A percentile compares a stretch with the other conserved stretches of the same genome.
These are phyloP conservation scores for Fusarium continuum DNA, from an alignment of 2,329 filamentous ascomycete species.

Conservation along the genomic window DNA sequence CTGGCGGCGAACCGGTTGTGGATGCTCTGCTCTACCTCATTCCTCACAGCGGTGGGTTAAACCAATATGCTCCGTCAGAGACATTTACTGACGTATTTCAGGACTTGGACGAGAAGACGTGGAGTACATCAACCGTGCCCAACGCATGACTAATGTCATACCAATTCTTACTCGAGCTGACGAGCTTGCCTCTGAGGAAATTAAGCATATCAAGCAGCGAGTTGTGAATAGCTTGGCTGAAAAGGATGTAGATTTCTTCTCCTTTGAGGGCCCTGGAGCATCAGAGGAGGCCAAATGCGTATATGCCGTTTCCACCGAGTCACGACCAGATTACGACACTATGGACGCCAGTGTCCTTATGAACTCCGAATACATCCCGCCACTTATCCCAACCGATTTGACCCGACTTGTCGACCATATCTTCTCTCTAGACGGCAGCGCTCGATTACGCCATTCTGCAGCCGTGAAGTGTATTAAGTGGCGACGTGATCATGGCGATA, in stretches of 20 bases:
- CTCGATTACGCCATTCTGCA: constrained; percentile 83
- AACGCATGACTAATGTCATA: constrained; percentile 82
- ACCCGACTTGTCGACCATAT: constrained; percentile 73
- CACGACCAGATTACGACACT: constrained; percentile 75
- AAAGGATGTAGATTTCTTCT: constrained; percentile 70
- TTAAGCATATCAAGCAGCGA: constrained; percentile 66
- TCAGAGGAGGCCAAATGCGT: constrained; percentile 54
- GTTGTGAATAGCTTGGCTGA: constrained; percentile 65
- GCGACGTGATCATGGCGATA: constrained; percentile 56
- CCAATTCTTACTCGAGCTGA: constrained; percentile 84
- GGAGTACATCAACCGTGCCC: constrained; percentile 75
- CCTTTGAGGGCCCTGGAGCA: constrained; percentile 60
- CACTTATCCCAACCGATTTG: constrained; percentile 81
- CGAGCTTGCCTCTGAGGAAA: constrained; percentile 65
- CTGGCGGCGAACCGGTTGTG: constrained; percentile 83
- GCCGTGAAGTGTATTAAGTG: constrained; percentile 84
- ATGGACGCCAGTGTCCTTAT: constrained; percentile 96
- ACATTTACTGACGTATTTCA: constrained; percentile 32
- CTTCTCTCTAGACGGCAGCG: constrained; percentile 80
- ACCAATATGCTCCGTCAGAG: not conserved
- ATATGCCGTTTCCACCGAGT: constrained; percentile 81
- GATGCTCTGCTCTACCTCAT: constrained; percentile 88
- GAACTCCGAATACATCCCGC: constrained; percentile 89
- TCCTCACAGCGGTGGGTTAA: constrained; percentile 65
- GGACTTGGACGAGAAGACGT: constrained; percentile 62